Evolutionary conservation across 176 grass and related monocot species (phyloP).

Genomic region (Aechmea fasciata): DNA sequence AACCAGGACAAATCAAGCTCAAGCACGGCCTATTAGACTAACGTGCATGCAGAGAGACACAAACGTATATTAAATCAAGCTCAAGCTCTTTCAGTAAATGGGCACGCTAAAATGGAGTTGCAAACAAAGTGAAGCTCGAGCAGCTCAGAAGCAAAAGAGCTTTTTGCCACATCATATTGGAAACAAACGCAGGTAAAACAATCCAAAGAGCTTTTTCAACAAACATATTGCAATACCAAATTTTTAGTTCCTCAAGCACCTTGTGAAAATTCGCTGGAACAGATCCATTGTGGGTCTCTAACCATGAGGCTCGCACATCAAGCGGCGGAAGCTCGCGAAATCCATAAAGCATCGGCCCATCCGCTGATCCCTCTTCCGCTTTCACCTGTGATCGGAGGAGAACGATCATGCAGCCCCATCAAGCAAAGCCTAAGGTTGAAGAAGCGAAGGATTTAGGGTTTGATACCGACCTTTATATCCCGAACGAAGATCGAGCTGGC

Average conservation of each 20-base stretch:
- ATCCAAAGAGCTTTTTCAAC: not conserved
- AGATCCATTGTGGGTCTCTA: constrained; percentile 33
- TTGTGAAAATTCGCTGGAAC: constrained; percentile 37
- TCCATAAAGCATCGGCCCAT: constrained; percentile 35
- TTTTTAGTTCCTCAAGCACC: constrained; percentile 15
- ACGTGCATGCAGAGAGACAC: too few species aligned
- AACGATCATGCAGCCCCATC: not conserved
- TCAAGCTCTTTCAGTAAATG: too few species aligned
- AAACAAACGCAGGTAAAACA: too few species aligned
- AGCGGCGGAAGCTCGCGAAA: constrained; percentile 30
- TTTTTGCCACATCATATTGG: too few species aligned
- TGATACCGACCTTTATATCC: constrained; percentile 29
- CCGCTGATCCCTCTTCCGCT: constrained; percentile 9
- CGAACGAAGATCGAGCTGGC: constrained; percentile 33
- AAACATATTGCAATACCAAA: not conserved
- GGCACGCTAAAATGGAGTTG: too few species aligned
- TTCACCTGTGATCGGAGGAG: constrained; percentile 32
- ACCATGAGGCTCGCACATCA: constrained; percentile 37
- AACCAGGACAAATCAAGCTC: not conserved
- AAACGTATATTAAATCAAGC: too few species aligned
- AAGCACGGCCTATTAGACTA: too few species aligned
- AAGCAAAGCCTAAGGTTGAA: not conserved
- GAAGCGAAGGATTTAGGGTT: not conserved
- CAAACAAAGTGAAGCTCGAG: too few species aligned
- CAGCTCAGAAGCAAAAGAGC: too few species aligned